phyloP scores from a whole-genome alignment of 306 rosid species.

The Begonia masoniana region DNA sequence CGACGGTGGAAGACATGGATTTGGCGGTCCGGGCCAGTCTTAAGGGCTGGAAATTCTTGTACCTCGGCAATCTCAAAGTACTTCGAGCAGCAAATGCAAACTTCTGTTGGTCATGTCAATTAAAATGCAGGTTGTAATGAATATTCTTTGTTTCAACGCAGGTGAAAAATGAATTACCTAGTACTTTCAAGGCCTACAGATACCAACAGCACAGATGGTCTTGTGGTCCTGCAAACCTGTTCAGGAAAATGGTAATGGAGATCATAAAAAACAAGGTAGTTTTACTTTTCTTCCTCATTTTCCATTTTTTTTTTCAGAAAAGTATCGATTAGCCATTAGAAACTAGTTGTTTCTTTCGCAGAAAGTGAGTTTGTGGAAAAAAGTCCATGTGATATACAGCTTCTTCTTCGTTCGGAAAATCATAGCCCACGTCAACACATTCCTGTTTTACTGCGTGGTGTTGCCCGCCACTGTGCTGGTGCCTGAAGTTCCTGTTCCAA shows the following conservation, averaged over 20 bases:
- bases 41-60: constrained; percentile 84
- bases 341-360: constrained; percentile 11
- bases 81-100: background rate
- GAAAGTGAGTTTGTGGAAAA: constrained; percentile 71
- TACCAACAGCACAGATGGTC: constrained; percentile 92
- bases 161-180: constrained; percentile 89
- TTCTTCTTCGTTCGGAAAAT: constrained; percentile 81
- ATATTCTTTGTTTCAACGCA: constrained; percentile 8
- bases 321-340: too few species aligned
- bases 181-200: constrained; percentile 83
- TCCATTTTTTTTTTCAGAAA: background rate
- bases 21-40: constrained; percentile 86
- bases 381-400: constrained; percentile 73
- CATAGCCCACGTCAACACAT: constrained; percentile 66
- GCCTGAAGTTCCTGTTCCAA: constrained; percentile 75
- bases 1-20: constrained; percentile 95
- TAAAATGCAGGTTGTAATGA: background rate
- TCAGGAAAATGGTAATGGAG: constrained; percentile 63
- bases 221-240: constrained; percentile 92
- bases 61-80: constrained; percentile 52
- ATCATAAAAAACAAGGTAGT: constrained; percentile 58
- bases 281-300: background rate
- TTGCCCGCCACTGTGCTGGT: constrained; percentile 73
- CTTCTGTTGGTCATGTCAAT: background rate
- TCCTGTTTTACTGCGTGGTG: constrained; percentile 58